A percentile compares a stretch with the other conserved stretches of the same genome.
These are phyloP conservation scores for Camptophora hylomeconis DNA, from an alignment of 2,329 filamentous ascomycete species.

Conservation along the genomic window DNA sequence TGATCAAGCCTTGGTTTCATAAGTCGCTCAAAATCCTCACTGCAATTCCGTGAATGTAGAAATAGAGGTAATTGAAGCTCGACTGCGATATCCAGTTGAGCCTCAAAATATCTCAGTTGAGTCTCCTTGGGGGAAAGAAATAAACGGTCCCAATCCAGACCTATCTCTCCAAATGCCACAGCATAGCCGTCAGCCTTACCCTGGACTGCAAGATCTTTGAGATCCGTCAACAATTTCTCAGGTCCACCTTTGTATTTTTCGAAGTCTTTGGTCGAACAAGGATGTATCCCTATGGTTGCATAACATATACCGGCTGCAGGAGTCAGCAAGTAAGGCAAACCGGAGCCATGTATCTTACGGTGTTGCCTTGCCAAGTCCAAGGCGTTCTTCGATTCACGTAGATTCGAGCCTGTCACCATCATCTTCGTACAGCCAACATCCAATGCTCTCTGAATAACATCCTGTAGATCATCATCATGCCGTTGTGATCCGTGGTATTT, in stretches of 20 bases:
- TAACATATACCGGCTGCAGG: constrained; percentile 63
- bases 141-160: constrained; percentile 88
- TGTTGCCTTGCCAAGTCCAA: constrained; percentile 60
- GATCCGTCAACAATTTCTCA: constrained; percentile 36
- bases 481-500: constrained; percentile 66
- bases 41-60: constrained; percentile 79
- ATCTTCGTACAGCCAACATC: constrained; percentile 76
- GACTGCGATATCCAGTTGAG: constrained; percentile 67
- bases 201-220: constrained; percentile 52
- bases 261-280: constrained; percentile 74
- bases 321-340: constrained; percentile 6
- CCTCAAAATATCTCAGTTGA: constrained; percentile 74
- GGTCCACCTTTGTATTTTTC: constrained; percentile 40
- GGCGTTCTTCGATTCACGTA: constrained; percentile 63
- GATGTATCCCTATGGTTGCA: constrained; percentile 85
- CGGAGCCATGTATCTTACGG: constrained; percentile 44
- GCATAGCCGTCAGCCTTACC: constrained; percentile 48
- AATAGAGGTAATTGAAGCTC: constrained; percentile 75
- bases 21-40: constrained; percentile 66
- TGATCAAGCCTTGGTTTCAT: constrained; percentile 51
- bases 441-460: constrained; percentile 64
- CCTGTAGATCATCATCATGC: constrained; percentile 29
- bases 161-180: constrained; percentile 83
- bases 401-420: constrained; percentile 84
- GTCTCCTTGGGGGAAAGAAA: constrained; percentile 65